Conservation (phyloP, 1,139 yeast genomes). For the Taphrina betulina region DNA sequence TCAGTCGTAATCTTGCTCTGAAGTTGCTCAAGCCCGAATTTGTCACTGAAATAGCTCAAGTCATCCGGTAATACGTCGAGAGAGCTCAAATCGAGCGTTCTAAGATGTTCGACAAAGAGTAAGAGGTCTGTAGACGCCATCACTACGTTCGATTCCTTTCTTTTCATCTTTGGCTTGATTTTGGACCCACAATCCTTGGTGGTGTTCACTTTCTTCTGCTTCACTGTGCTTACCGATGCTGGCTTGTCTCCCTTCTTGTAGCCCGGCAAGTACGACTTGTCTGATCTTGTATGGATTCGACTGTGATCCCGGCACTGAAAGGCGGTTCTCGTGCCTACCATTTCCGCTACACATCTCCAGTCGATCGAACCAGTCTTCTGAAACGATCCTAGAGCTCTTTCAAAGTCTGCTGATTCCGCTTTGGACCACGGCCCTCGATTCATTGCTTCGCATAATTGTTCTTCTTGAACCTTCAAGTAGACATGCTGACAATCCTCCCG, state of each 20-base stretch:
- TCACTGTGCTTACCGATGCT: too few species aligned
- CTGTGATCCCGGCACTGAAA: conserved; percentile 8
- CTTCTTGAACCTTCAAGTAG: not conserved
- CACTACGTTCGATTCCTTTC: too few species aligned
- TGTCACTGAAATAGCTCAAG: not conserved
- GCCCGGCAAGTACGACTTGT: not conserved
- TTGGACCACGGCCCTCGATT: conserved; percentile 1
- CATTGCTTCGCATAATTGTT: not conserved
- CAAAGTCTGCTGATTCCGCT: not conserved
- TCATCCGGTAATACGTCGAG: not conserved
- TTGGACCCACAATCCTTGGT: too few species aligned
- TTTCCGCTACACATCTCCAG: conserved; percentile 3
- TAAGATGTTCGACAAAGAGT: not conserved
- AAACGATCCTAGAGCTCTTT: not conserved
- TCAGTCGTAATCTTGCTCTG: not conserved
- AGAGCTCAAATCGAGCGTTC: not conserved
- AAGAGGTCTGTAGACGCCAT: not conserved
- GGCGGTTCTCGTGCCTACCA: conserved; percentile 5
- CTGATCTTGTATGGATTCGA: not conserved
- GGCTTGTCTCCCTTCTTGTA: too few species aligned
- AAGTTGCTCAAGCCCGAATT: not conserved
- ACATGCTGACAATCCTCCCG: conserved; percentile 15
- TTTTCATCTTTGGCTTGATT: too few species aligned
- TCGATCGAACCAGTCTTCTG: not conserved
- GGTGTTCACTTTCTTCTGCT: too few species aligned